Percentiles rank a stretch among this genome's conserved stretches.
phyloP scores from a whole-genome alignment of 2,329 filamentous ascomycete genomes.

The Botrytis medusae region DNA sequence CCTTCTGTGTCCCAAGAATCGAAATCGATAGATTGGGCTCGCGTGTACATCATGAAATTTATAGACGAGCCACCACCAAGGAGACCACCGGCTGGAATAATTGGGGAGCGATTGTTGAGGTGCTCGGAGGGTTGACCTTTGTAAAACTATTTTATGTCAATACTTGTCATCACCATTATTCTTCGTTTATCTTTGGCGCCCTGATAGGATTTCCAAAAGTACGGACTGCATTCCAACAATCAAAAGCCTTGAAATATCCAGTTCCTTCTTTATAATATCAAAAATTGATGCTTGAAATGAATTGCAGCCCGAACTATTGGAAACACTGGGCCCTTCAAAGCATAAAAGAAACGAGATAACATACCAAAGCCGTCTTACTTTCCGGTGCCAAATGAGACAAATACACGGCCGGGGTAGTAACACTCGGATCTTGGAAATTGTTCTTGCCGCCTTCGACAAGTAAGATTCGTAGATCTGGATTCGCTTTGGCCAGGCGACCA shows the following conservation, averaged over 20 bases:
- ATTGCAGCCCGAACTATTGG: neutral
- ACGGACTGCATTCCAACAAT: neutral
- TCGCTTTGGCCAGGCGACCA: constrained; percentile 50
- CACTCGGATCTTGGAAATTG: constrained; percentile 50
- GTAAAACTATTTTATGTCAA: constrained; percentile 48
- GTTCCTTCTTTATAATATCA: neutral
- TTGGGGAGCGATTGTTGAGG: constrained; percentile 47
- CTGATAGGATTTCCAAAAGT: neutral
- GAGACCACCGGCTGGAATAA: constrained; percentile 47
- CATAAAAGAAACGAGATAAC: neutral
- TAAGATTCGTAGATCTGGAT: constrained; percentile 50
- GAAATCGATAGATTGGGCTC: constrained; percentile 48
- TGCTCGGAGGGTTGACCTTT: constrained; percentile 47
- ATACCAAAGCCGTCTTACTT: constrained; percentile 47
- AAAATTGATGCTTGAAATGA: neutral
- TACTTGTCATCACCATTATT: neutral
- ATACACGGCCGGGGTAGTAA: constrained; percentile 54
- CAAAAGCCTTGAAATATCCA: neutral
- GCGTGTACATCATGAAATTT: constrained; percentile 57
- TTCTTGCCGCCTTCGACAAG: constrained; percentile 55
- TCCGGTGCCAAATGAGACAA: constrained; percentile 48
- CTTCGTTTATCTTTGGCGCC: neutral
- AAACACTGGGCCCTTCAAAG: neutral
- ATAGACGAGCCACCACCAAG: constrained; percentile 63
- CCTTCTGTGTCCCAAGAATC: constrained; percentile 54